phyloP scores from a whole-genome alignment of 1,284 basidiomycete genomes.

The Malassezia psittaci region DNA sequence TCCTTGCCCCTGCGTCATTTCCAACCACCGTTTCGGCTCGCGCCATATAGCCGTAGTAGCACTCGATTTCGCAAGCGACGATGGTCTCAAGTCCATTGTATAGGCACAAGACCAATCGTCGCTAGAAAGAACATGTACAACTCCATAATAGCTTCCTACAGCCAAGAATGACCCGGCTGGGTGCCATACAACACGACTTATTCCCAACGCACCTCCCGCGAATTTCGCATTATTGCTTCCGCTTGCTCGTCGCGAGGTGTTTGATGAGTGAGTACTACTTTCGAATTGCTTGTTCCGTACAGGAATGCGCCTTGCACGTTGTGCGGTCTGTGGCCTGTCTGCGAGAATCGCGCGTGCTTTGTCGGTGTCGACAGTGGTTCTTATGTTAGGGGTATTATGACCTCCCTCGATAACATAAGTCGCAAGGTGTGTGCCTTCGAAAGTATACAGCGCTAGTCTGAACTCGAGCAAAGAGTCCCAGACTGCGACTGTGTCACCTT shows the following conservation, averaged over 20 bases:
- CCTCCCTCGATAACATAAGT: not conserved
- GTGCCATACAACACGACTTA: constrained; percentile 43
- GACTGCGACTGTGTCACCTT: constrained; percentile 3
- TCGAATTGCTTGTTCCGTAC: not conserved
- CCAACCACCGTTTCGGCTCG: constrained; percentile 39
- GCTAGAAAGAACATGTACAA: constrained; percentile 28
- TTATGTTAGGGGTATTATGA: not conserved
- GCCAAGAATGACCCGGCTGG: constrained; percentile 41
- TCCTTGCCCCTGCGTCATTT: constrained; percentile 37
- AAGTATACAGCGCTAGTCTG: constrained; percentile 2
- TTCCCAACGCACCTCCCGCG: constrained; percentile 38
- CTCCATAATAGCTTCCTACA: constrained; percentile 45
- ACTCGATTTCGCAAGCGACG: constrained; percentile 17
- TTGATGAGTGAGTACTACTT: not conserved
- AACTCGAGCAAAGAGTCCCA: constrained; percentile 13
- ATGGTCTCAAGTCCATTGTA: constrained; percentile 2
- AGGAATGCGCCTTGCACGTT: constrained; percentile 4
- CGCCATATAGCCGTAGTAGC: constrained; percentile 23
- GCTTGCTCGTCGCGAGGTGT: not conserved
- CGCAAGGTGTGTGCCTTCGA: constrained; percentile 2
- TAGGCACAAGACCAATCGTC: constrained; percentile 20
- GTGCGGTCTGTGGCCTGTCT: not conserved
- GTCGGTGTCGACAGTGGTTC: not conserved
- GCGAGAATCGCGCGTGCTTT: constrained; percentile 2
- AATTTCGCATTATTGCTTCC: not conserved